phyloP scores from a whole-genome alignment of 805 yeast genomes.

The Metschnikowia noctiluminum region DNA sequence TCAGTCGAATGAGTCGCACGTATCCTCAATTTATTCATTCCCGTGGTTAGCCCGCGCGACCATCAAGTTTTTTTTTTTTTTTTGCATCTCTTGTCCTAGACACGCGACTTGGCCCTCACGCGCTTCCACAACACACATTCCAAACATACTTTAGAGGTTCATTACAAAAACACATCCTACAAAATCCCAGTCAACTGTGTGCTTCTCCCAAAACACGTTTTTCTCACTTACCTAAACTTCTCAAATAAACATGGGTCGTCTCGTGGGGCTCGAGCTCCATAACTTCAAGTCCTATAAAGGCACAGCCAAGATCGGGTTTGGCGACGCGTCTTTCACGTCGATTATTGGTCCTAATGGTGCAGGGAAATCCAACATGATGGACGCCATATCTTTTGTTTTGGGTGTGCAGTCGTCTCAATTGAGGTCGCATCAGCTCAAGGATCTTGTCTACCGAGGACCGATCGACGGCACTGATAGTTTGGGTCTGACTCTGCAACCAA shows the following conservation, averaged over 20 bases:
- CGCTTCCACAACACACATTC: neutral
- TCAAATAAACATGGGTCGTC: conserved; percentile 63
- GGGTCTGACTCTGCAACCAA: conserved; percentile 32
- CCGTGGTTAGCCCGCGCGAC: neutral
- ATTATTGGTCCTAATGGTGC: conserved; percentile 99
- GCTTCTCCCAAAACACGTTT: neutral
- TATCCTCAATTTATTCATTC: too few relatives aligned
- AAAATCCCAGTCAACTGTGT: neutral
- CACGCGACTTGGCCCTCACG: neutral
- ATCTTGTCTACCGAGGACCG: conserved; percentile 77
- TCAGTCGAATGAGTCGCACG: too few relatives aligned
- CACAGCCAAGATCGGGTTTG: conserved; percentile 72
- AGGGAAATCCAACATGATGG: conserved; percentile 96
- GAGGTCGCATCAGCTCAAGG: conserved; percentile 69
- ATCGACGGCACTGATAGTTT: conserved; percentile 2
- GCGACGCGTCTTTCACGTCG: conserved; percentile 77
- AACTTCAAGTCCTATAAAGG: conserved; percentile 94
- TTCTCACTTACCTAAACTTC: neutral
- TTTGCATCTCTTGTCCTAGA: neutral
- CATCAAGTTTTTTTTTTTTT: too few relatives aligned
- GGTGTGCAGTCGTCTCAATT: conserved; percentile 77
- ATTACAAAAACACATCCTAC: neutral
- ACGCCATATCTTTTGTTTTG: conserved; percentile 90
- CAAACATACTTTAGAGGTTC: too few relatives aligned
- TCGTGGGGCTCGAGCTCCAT: conserved; percentile 70